A percentile compares a stretch with the other conserved stretches of the same genome.
Conservation (phyloP, 306 rosid genomes). For the Abrus precatorius region DNA sequence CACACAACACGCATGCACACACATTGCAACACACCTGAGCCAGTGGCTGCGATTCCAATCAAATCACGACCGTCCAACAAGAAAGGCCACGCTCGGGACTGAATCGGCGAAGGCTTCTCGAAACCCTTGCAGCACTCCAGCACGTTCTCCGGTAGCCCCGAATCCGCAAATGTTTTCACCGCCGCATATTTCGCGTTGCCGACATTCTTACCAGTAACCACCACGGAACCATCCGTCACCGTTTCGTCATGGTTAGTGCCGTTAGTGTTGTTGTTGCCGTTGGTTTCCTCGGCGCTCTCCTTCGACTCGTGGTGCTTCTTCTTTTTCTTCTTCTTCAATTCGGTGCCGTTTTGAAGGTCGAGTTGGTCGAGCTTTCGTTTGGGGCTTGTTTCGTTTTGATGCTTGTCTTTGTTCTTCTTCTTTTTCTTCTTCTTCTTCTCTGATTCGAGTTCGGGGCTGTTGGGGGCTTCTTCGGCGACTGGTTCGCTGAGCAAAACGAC, state of each 20-base stretch:
- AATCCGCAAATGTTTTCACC: constrained; percentile 58
- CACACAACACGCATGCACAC: constrained; percentile 18
- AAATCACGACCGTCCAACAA: constrained; percentile 89
- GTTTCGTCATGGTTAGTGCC: constrained; percentile 44
- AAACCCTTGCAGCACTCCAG: constrained; percentile 85
- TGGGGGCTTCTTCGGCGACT: constrained; percentile 50
- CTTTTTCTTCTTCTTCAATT: constrained; percentile 59
- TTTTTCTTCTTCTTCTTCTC: constrained; percentile 65
- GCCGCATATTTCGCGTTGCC: constrained; percentile 65
- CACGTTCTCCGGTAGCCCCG: constrained; percentile 76
- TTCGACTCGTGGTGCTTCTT: constrained; percentile 52
- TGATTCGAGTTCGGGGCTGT: constrained; percentile 47
- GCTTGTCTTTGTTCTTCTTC: constrained; percentile 55
- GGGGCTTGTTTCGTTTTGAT: constrained; percentile 51
- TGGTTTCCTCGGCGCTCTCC: constrained; percentile 42
- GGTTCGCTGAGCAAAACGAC: constrained; percentile 48
- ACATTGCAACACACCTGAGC: constrained; percentile 69
- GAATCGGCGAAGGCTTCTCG: constrained; percentile 85
- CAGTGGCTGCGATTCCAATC: constrained; percentile 96
- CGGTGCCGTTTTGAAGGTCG: constrained; percentile 43
- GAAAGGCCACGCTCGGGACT: constrained; percentile 95
- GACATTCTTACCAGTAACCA: constrained; percentile 75
- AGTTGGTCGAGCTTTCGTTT: constrained; percentile 65
- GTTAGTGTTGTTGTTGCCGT: background rate
- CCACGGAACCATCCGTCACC: constrained; percentile 57